Conservation (phyloP, 2,329 filamentous ascomycete species). For the Didymosphaeria variabile region DNA sequence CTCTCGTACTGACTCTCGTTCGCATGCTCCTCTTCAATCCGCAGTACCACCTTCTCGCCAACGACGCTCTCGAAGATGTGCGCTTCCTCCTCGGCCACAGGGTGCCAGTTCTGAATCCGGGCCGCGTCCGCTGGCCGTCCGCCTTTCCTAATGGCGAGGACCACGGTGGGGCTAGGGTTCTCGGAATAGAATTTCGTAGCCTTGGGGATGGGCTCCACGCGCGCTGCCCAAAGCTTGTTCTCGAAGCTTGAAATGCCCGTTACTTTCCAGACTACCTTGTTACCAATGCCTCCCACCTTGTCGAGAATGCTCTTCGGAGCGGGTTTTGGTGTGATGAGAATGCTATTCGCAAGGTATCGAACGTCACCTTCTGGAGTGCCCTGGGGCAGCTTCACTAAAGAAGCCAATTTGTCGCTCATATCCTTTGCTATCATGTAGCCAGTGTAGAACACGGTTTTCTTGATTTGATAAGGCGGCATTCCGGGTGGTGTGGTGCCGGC, state of each 20-base stretch:
- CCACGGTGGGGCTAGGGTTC: constrained; percentile 78
- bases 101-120: constrained; percentile 85
- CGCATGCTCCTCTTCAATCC: constrained; percentile 74
- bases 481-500: constrained; percentile 55
- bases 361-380: constrained; percentile 74
- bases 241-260: constrained; percentile 78
- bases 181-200: constrained; percentile 76
- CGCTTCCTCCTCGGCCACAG: constrained; percentile 73
- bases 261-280: constrained; percentile 84
- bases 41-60: constrained; percentile 83
- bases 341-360: constrained; percentile 85
- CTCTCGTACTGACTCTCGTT: constrained; percentile 72
- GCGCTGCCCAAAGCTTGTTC: constrained; percentile 86
- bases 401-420: constrained; percentile 76
- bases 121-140: constrained; percentile 80
- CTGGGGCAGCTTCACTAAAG: constrained; percentile 71
- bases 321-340: constrained; percentile 84
- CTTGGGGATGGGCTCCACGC: constrained; percentile 75
- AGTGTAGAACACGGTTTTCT: constrained; percentile 89
- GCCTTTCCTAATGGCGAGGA: constrained; percentile 80
- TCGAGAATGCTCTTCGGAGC: constrained; percentile 76
- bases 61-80: constrained; percentile 84
- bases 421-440: constrained; percentile 82
- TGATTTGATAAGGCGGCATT: constrained; percentile 71
- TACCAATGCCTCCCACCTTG: constrained; percentile 87